Conservation (phyloP, 2,329 filamentous ascomycete genomes). For the Apiospora arundinis region DNA sequence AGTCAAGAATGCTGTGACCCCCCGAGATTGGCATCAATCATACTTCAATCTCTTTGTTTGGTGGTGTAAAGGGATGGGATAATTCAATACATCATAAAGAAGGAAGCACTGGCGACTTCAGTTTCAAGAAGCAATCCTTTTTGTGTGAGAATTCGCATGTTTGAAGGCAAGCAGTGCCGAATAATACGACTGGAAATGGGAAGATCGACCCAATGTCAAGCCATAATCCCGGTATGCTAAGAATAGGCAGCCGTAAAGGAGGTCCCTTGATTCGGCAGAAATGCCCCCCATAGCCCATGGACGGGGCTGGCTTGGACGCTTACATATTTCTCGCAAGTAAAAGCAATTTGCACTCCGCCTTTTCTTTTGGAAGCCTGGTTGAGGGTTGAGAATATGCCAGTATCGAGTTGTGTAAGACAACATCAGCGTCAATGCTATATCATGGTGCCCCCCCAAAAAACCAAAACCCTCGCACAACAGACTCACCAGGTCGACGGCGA, state of each 20-base stretch:
- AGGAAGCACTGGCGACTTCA: neutral
- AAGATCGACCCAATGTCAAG: neutral
- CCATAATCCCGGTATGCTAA: neutral
- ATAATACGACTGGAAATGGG: neutral
- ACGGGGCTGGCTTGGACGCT: neutral
- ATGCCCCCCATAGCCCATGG: neutral
- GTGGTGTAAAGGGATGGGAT: neutral
- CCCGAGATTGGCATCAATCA: neutral
- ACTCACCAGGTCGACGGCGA: neutral
- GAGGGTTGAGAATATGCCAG: no score
- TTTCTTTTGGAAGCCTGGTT: neutral
- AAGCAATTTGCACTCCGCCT: no score
- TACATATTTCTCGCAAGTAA: no score
- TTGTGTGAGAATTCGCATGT: neutral
- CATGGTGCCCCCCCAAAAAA: no score
- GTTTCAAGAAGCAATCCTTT: neutral
- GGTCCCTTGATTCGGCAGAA: neutral
- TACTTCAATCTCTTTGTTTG: neutral
- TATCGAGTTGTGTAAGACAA: neutral
- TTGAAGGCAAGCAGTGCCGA: neutral
- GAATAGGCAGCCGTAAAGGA: neutral
- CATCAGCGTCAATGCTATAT: no score
- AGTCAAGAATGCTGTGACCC: conserved; percentile 3
- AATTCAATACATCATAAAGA: neutral
- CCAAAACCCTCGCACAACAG: neutral